Conservation (phyloP, 2,329 filamentous ascomycete species). For the Cladosporium austrohemisphaericum region DNA sequence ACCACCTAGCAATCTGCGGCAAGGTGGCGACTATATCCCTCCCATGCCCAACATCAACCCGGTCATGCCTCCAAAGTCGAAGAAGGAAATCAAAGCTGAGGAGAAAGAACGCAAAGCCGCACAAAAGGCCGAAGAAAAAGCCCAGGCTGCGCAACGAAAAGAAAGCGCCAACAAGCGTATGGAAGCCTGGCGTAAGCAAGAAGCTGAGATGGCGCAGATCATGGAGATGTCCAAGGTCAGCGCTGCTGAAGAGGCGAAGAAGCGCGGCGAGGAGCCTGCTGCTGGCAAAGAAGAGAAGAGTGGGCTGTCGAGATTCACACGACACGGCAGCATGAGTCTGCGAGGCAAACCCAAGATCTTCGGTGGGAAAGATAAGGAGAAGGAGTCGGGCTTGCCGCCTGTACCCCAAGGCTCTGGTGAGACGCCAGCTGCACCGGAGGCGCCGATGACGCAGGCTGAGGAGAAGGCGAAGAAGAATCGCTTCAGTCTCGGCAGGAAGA, state of each 20-base stretch:
- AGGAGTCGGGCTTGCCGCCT: constrained; percentile 26
- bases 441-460: constrained; percentile 18
- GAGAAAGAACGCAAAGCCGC: constrained; percentile 57
- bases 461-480: constrained; percentile 55
- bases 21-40: constrained; percentile 32
- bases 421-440: constrained; percentile 22
- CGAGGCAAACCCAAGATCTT: constrained; percentile 71
- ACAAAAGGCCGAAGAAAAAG: constrained; percentile 57
- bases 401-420: constrained; percentile 21
- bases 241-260: constrained; percentile 52
- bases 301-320: constrained; percentile 61
- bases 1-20: neutral
- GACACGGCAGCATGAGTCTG: constrained; percentile 69
- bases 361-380: constrained; percentile 52
- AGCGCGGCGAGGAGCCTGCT: constrained; percentile 24
- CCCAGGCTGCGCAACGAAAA: constrained; percentile 34
- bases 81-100: constrained; percentile 60
- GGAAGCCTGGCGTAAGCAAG: constrained; percentile 54
- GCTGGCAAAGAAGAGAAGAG: constrained; percentile 25
- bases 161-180: constrained; percentile 44
- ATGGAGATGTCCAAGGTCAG: constrained; percentile 64
- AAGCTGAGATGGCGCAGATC: constrained; percentile 61
- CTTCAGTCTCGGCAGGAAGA: constrained; percentile 69
- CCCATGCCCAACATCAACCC: constrained; percentile 43
- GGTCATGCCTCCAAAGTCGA: constrained; percentile 55